Evolutionary conservation across 2,329 filamentous ascomycete genomes (phyloP).

Genomic region (Fusarium sublunatum): DNA sequence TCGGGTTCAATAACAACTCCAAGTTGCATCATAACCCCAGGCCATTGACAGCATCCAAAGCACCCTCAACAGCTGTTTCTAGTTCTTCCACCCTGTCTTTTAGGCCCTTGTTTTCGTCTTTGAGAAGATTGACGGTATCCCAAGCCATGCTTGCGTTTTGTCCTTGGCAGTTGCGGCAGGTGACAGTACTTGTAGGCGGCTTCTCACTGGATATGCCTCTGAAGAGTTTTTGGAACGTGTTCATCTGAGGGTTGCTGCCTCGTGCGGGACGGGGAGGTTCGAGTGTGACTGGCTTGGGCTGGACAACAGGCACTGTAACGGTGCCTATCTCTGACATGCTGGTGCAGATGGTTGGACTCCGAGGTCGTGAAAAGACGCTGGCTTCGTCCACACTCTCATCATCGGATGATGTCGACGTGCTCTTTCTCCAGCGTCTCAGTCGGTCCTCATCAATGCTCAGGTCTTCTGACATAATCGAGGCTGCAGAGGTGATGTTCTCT

Average conservation of each 20-base stretch:
- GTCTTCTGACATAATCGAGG: conserved; percentile 63
- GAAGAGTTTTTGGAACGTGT: conserved; percentile 57
- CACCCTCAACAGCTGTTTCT: conserved; percentile 70
- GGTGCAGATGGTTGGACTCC: conserved; percentile 65
- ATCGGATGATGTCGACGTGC: conserved; percentile 61
- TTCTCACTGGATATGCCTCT: conserved; percentile 56
- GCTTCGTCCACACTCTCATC: conserved; percentile 62
- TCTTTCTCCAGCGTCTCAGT: conserved; percentile 56
- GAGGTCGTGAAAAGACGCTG: conserved; percentile 70
- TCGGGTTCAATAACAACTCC: conserved; percentile 15
- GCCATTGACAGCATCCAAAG: conserved; percentile 69
- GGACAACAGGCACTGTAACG: conserved; percentile 30
- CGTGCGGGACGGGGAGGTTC: conserved; percentile 48
- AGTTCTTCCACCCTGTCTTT: conserved; percentile 69
- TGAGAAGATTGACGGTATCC: conserved; percentile 71
- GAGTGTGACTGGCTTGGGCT: conserved; percentile 43
- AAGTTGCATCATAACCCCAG: conserved; percentile 54
- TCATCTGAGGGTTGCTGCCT: conserved; percentile 48
- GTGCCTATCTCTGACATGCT: conserved; percentile 50
- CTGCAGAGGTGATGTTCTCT: conserved; percentile 49
- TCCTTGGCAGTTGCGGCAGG: conserved; percentile 68
- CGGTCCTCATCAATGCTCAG: conserved; percentile 65
- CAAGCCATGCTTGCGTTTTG: conserved; percentile 70
- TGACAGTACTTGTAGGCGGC: conserved; percentile 36
- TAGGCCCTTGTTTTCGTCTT: conserved; percentile 70